These are phyloP conservation scores for Leccinellum rugosiceps DNA, from an alignment of 768 basidiomycete species.

Conservation along the genomic window DNA sequence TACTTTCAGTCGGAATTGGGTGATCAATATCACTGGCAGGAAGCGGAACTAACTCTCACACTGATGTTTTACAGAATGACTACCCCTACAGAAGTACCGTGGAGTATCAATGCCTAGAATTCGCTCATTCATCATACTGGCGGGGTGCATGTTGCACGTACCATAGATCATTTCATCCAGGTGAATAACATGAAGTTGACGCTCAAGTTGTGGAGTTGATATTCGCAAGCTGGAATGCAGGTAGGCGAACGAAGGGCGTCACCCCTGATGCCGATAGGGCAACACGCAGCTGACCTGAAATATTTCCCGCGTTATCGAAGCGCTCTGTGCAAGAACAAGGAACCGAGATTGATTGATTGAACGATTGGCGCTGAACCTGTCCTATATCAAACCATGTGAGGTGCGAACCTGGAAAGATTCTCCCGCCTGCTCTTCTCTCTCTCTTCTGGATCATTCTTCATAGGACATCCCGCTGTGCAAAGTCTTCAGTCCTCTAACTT, in stretches of 20 bases:
- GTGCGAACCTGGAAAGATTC: neutral
- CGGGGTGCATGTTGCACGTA: neutral
- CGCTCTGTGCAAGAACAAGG: neutral
- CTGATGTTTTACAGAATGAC: neutral
- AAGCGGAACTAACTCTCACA: neutral
- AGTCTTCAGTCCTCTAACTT: neutral
- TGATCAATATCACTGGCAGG: neutral
- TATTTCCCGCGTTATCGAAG: neutral
- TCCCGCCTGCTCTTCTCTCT: neutral
- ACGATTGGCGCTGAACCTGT: neutral
- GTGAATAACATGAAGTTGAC: neutral
- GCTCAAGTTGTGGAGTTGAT: neutral
- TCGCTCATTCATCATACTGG: neutral
- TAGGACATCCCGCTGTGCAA: neutral
- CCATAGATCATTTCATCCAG: neutral
- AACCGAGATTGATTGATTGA: neutral
- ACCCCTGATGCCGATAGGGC: neutral
- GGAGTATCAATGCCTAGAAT: neutral
- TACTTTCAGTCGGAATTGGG: neutral
- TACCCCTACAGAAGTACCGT: neutral
- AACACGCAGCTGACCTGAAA: neutral
- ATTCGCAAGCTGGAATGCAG: neutral
- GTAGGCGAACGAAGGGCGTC: constrained; percentile 6
- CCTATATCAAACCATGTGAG: neutral
- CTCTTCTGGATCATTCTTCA: neutral